Base-by-base conservation (phyloP, 2,329 filamentous ascomycete genomes). In the Byssochlamys sp. region DNA sequence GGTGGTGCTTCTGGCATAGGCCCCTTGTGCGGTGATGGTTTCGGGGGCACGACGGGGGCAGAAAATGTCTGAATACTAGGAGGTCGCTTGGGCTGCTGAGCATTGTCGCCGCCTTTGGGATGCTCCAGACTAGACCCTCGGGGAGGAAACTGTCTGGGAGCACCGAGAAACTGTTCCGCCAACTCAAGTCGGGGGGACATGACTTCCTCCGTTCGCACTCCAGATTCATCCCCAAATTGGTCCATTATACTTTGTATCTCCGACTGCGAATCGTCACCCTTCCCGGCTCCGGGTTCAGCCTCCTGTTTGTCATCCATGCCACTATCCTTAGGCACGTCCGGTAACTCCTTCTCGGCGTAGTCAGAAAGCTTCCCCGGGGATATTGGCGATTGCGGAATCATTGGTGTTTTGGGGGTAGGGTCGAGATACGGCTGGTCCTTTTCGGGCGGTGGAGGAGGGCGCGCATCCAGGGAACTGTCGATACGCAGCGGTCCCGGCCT, bases 171-270 rank as follows among this genome's bases (percentile, higher is more conserved):
- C 4, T 91, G 90, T 29, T 88, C 88, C n/a, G 90, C 84, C 59
- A 92, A 82, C 71, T 92, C 91, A 50, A 95, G 74, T 29, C 90
- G 82, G 4, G 91, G 91, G 61, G 91, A 96, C 90, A 96, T 95
- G 68, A 96, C 90, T 71, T 95, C 90, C 54, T 92, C 86, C 60
- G 83, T 84, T 4, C 81, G 86, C 1, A 85, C 89, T 55, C 85
- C 84, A 28, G 84, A 84, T 54, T 84, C 84, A 67, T 89, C 85
- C 64, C 88, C 86, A 66, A 97, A 97, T 73, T 97, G 94, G 61
- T 90, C 90, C 90, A 99, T 97, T 71, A 99, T 97, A 69, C 83
- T 95, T 74, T 96, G 90, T 59, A 99, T 96, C 75, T 99, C 94
- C 4, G 87, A 86, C 59, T 84, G 84, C 1, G 89, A 90, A 55